A percentile compares a stretch with the other conserved stretches of the same genome.
Conservation (phyloP, 768 basidiomycete species). For the Crassisporium funariophilum region DNA sequence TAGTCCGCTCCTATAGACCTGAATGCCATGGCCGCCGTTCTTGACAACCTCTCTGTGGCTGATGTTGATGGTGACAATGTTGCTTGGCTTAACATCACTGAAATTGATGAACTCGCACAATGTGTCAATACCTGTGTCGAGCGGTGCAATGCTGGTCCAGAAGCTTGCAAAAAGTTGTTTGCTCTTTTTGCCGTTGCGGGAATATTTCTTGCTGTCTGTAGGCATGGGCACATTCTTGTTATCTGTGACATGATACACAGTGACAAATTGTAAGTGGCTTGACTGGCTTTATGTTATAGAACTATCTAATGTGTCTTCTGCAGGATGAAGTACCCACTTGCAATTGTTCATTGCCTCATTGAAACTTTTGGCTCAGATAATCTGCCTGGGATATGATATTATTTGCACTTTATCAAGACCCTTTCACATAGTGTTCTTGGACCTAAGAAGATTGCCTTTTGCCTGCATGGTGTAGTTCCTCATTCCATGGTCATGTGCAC, state of each 20-base stretch:
- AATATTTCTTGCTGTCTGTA: constrained; percentile 28
- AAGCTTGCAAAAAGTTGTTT: constrained; percentile 24
- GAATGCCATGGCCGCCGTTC: too few relatives aligned
- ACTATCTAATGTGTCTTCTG: background rate
- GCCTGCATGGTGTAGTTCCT: constrained; percentile 12
- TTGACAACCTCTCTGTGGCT: background rate
- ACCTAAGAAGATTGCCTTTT: background rate
- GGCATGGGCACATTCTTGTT: constrained; percentile 26
- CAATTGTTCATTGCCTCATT: constrained; percentile 15
- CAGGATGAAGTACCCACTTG: constrained; percentile 32
- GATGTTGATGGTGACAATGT: constrained; percentile 5
- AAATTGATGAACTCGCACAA: constrained; percentile 11
- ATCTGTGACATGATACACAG: constrained; percentile 30
- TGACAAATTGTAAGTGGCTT: constrained; percentile 24
- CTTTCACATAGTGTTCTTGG: constrained; percentile 21
- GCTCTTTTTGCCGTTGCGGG: constrained; percentile 24
- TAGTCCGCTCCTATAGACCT: too few relatives aligned
- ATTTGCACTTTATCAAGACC: constrained; percentile 28
- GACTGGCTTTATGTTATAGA: background rate
- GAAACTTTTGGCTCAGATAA: constrained; percentile 12
- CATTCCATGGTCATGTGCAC: constrained; percentile 30
- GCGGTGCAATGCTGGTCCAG: constrained; percentile 18
- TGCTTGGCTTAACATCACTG: constrained; percentile 20
- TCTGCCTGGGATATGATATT: constrained; percentile 29
- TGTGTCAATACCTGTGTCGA: constrained; percentile 19